phyloP scores from a whole-genome alignment of 768 basidiomycete species.

The Podaxis carcinomalis region DNA sequence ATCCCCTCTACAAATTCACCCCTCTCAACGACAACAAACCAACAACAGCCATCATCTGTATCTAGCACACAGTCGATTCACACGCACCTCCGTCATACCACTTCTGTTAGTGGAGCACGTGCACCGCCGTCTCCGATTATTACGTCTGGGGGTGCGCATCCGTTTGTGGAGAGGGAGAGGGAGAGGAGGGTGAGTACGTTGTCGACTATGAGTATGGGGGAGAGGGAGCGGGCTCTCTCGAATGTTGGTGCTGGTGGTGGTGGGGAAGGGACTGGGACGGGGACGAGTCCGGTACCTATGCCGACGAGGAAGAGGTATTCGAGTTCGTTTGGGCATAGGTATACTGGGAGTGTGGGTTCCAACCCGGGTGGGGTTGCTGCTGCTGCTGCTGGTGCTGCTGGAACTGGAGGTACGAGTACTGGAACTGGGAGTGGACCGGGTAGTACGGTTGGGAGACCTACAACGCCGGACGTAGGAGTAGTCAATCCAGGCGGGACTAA shows the following conservation, averaged over 20 bases:
- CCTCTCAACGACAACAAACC: background rate
- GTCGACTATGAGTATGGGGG: background rate
- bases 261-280: slow-evolving; percentile 14
- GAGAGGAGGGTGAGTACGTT: slow-evolving; percentile 8
- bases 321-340: slow-evolving; percentile 75
- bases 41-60: slow-evolving; percentile 4
- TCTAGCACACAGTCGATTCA: slow-evolving; percentile 3
- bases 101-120: slow-evolving; percentile 6
- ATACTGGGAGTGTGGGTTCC: slow-evolving; percentile 30
- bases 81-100: slow-evolving; percentile 16
- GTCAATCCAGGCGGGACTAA: background rate
- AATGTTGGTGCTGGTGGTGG: slow-evolving; percentile 17
- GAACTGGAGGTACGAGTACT: background rate
- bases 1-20: background rate
- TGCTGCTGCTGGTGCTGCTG: background rate
- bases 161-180: background rate
- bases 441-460: slow-evolving; percentile 25
- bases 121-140: slow-evolving; percentile 23
- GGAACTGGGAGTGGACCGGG: slow-evolving; percentile 9
- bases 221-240: slow-evolving; percentile 12
- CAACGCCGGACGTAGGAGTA: slow-evolving; percentile 3
- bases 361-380: background rate
- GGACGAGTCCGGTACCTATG: slow-evolving; percentile 16
- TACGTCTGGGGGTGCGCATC: background rate
- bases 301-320: slow-evolving; percentile 60